phyloP scores from a whole-genome alignment of 352 stramenopile species.

The Phytopythium mirpurense region DNA sequence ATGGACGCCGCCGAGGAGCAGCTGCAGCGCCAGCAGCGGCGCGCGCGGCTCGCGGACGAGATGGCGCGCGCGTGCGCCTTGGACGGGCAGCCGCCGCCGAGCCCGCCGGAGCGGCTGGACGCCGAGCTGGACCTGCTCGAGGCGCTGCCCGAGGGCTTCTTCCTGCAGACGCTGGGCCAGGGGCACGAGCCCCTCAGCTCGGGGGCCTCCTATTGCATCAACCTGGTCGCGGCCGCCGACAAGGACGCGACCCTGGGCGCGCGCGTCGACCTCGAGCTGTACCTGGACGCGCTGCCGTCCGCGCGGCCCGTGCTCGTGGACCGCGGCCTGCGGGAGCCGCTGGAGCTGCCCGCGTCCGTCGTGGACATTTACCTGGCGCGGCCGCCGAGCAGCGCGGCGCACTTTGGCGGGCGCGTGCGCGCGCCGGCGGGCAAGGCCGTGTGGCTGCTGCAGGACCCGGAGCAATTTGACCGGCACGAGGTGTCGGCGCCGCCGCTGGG shows the following conservation, averaged over 20 bases:
- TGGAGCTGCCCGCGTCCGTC: constrained; percentile 61
- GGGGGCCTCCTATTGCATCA: constrained; percentile 71
- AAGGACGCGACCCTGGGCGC: constrained; percentile 3
- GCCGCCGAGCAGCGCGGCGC: constrained; percentile 49
- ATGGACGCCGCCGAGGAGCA: constrained; percentile 11
- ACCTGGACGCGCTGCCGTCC: constrained; percentile 63
- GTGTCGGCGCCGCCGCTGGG: constrained; percentile 58
- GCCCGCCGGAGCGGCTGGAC: constrained; percentile 9
- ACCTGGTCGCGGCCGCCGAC: constrained; percentile 34
- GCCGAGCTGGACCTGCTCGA: constrained; percentile 20
- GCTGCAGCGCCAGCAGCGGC: constrained; percentile 7
- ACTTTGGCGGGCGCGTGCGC: constrained; percentile 27
- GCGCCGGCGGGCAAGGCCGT: constrained; percentile 63
- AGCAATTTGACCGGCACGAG: constrained; percentile 82
- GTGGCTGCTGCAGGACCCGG: constrained; percentile 85
- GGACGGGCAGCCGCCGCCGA: constrained; percentile 6
- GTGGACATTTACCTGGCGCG: constrained; percentile 78
- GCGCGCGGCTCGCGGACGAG: constrained; percentile 7
- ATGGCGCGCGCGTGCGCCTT: constrained; percentile 13
- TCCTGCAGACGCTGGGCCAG: constrained; percentile 66
- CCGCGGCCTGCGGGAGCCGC: constrained; percentile 12
- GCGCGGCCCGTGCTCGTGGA: constrained; percentile 49
- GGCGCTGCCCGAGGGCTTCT: constrained; percentile 48
- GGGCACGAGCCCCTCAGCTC: constrained; percentile 60
- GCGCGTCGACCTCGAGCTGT: constrained; percentile 62